phyloP scores from a whole-genome alignment of 495 filamentous ascomycete species.

The Lasiosphaeriaceae sp. region DNA sequence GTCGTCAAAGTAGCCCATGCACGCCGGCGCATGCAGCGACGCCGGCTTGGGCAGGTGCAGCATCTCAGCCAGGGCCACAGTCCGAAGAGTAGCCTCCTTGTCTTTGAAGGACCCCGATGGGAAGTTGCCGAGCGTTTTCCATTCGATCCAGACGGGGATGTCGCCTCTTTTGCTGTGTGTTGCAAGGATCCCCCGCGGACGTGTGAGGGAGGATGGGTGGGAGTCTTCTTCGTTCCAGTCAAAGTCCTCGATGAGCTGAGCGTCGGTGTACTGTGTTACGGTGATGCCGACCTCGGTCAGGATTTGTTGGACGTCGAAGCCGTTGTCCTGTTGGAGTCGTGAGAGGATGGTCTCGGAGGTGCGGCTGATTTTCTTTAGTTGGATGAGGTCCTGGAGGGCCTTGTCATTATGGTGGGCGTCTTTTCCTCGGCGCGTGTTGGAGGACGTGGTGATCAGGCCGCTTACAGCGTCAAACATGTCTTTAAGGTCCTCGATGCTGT shows the following conservation, averaged over 20 bases:
- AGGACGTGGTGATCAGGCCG: constrained; percentile 17
- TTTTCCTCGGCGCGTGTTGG: constrained; percentile 4
- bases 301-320: neutral
- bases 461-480: constrained; percentile 27
- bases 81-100: constrained; percentile 20
- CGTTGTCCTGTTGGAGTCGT: constrained; percentile 7
- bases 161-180: constrained; percentile 4
- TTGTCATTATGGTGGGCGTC: constrained; percentile 18
- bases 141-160: constrained; percentile 31
- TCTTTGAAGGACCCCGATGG: constrained; percentile 12
- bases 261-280: constrained; percentile 9
- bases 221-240: constrained; percentile 13
- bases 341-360: constrained; percentile 24
- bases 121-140: constrained; percentile 19
- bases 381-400: constrained; percentile 26
- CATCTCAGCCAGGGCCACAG: constrained; percentile 29
- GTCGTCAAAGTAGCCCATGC: constrained; percentile 30
- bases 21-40: constrained; percentile 20
- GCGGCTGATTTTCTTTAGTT: constrained; percentile 25
- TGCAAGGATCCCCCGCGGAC: constrained; percentile 18
- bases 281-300: constrained; percentile 14
- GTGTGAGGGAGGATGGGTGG: constrained; percentile 10
- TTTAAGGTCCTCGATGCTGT: constrained; percentile 24
- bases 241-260: constrained; percentile 7
- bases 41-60: constrained; percentile 25